Evolutionary conservation across 2,329 filamentous ascomycete genomes (phyloP).

Genomic region (Epichloe sibirici): DNA sequence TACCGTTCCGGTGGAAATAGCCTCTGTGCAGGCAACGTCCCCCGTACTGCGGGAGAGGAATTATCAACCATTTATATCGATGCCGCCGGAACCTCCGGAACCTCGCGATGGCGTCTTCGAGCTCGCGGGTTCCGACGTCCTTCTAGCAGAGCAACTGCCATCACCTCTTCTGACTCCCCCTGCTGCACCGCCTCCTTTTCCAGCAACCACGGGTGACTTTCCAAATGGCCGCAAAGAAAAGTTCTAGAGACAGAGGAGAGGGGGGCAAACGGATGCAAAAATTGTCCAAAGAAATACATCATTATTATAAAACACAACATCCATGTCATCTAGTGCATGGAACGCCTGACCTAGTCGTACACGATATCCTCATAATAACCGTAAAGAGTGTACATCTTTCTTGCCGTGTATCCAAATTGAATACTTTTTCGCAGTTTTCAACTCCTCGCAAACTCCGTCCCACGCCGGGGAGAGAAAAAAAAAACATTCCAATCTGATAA

Average conservation of each 20-base stretch:
- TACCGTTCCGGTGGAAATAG: slow-evolving; percentile 41
- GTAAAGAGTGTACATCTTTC: not conserved
- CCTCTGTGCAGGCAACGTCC: slow-evolving; percentile 17
- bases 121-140: slow-evolving; percentile 28
- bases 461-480: slow-evolving; percentile 1
- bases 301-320: slow-evolving; percentile 5
- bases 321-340: slow-evolving; percentile 12
- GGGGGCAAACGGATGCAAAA: not conserved
- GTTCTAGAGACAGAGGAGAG: not conserved
- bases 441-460: slow-evolving; percentile 11
- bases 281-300: not conserved
- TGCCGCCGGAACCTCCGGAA: not conserved
- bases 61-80: not conserved
- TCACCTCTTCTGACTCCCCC: not conserved
- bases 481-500: not conserved
- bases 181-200: not conserved
- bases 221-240: not conserved
- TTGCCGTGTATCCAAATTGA: not conserved
- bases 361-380: slow-evolving; percentile 14
- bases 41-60: not conserved
- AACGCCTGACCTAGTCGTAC: slow-evolving; percentile 19
- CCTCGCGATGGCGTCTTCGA: slow-evolving; percentile 26
- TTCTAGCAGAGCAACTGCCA: not conserved
- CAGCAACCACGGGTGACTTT: not conserved
- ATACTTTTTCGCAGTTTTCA: slow-evolving; percentile 7